Base-by-base conservation (phyloP, 108 stramenopile species). In the Cyclotella baltica region DNA sequence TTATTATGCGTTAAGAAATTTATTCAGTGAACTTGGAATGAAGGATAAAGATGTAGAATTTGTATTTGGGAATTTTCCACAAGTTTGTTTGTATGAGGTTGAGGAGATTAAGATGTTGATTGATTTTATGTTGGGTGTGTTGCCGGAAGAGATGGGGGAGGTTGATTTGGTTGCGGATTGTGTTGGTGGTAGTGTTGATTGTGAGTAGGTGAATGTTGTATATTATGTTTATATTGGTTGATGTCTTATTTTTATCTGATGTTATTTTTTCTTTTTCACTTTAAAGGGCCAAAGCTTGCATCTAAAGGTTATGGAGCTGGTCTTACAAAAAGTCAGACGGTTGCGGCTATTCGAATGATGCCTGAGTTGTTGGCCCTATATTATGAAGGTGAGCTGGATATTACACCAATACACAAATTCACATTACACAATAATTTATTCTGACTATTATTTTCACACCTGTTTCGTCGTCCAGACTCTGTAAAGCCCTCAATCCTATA, bases 301-400 rank as follows among this genome's bases (percentile, higher is more conserved):
- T 40, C 34, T 6, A 67, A 83, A 23, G 88, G 88, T 18, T 85
- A 83, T 64, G 88, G 88, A 20, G 84, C 76, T 0, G 86, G 84
- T 22, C 73, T 86, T n/a, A 74, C 88, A 3, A 31, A 72, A 18
- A 37, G 43, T 10, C 88, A 88, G 50, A 70, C 83, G 28, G 62
- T 62, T 13, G 22, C 57, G 34, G 80, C 86, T 1, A 36, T 88
- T 1, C 51, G 72, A 19, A 48, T 84, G n/a, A 79, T 88, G 70
- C 83, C 81, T 6, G 82, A 86, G 58, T 57, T 88, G 37, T 58
- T 88, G 70, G 57, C 79, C 0, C 22, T 83, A 16, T 74, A 82
- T 46, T 84, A 82, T 27, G 83, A 76, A 37, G 76, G 83, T 43
- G 59, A 83, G 31, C 19, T 56, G 1, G 25, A 25, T 4, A 56